Conservation (phyloP, 352 stramenopile genomes). For the Globisporangium carolinianum region DNA sequence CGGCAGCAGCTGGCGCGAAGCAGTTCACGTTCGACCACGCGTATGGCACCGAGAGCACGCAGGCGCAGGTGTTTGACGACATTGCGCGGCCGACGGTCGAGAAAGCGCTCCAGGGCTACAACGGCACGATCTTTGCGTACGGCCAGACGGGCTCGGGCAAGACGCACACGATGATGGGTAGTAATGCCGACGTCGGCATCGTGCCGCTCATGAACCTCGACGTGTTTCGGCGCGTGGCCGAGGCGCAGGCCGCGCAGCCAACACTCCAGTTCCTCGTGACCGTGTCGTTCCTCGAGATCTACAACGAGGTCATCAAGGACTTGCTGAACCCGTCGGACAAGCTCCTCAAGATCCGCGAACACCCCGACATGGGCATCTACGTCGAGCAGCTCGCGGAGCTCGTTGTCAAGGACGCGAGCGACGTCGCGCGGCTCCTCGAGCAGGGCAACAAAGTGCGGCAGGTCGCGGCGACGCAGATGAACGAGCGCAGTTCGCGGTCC, state of each 20-base stretch:
- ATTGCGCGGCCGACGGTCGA: constrained; percentile 72
- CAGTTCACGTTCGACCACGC: constrained; percentile 85
- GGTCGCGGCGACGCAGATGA: constrained; percentile 90
- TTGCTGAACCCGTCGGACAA: constrained; percentile 90
- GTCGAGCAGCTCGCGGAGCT: constrained; percentile 87
- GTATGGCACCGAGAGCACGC: constrained; percentile 67
- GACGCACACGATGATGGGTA: constrained; percentile 87
- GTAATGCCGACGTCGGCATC: constrained; percentile 66
- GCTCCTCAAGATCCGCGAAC: constrained; percentile 89
- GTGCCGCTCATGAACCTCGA: constrained; percentile 87
- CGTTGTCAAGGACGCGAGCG: constrained; percentile 69
- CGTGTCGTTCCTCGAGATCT: constrained; percentile 94
- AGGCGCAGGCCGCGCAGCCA: constrained; percentile 18
- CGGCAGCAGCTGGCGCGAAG: constrained; percentile 16
- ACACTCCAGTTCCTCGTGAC: constrained; percentile 82
- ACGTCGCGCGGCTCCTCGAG: constrained; percentile 79
- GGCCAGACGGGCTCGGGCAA: constrained; percentile 77
- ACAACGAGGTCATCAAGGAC: constrained; percentile 94
- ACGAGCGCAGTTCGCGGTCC: constrained; percentile 83
- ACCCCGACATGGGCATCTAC: constrained; percentile 91
- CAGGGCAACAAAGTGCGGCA: constrained; percentile 86
- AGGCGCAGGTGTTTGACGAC: constrained; percentile 75
- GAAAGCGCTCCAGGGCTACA: constrained; percentile 73
- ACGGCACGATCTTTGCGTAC: constrained; percentile 77
- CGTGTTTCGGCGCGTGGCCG: constrained; percentile 62